Evolutionary conservation across 1,284 basidiomycete genomes (phyloP), one percentile per base, ranked within the genome.

Genomic region (Ganoderma meredithae): DNA sequence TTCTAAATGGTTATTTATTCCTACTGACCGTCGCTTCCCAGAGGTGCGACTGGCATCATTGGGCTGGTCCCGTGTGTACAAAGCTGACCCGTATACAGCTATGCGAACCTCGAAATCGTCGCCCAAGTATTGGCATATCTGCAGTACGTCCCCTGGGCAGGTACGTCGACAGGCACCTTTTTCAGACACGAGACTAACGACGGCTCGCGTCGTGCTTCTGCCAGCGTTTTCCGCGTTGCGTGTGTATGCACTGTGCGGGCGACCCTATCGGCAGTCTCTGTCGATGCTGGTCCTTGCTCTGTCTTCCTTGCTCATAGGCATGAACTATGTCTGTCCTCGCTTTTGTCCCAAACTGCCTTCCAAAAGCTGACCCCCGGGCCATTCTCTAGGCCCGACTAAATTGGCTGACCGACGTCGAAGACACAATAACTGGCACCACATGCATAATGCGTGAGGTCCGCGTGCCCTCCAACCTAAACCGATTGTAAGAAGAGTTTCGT

Each of bases 131-230:
- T 58, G 9, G 55, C 55, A 9, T 58, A 39, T 39, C 19, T 39
- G 55, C 55, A 58, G 33, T 58, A 58, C 31, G 31, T 58, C 1
- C 55, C 55, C 19, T 58, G 55, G 55, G 55, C 55, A 58, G 31
- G 55, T 58, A n/a, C 2, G 55, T 31, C 1, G 3, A n/a, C 13
- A 6, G 13, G 17, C 13, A 9, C 13, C 6, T 8, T 6, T 55
- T 15, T 8, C 27, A 4, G 0, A 2, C 8, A 27, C 10, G 19
- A 12, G 25, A 15, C 25, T 3, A 13, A 13, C 10, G 0, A 6
- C 27, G 31, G 31, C 17, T 36, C 4, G n/a, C 53, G 17, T 19
- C 3, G 9, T 10, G 1, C 9, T 0, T 36, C 10, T 9, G 5
- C 2, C 19, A 58, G 55, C 33, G 3, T 58, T 58, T 6, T 58